A percentile compares a stretch with the other conserved stretches of the same genome.
These are phyloP conservation scores for Alternaria viburni DNA, from an alignment of 2,329 filamentous ascomycete genomes.

Conservation along the genomic window DNA sequence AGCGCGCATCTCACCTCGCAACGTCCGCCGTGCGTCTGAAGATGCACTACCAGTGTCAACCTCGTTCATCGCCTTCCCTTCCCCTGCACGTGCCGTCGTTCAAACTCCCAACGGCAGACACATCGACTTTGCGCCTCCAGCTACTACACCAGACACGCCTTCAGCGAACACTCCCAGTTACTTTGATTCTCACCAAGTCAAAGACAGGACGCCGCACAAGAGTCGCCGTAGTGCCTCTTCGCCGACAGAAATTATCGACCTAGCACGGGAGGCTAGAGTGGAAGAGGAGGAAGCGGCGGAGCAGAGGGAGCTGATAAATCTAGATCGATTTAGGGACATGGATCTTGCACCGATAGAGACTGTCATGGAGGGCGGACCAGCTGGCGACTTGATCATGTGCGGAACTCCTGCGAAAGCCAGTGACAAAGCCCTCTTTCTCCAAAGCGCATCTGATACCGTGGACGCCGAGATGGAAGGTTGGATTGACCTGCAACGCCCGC, in stretches of 20 bases:
- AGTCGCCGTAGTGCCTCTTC: constrained; percentile 27
- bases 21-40: constrained; percentile 1
- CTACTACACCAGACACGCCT: constrained; percentile 15
- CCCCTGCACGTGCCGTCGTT: background rate
- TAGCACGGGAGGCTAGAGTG: constrained; percentile 16
- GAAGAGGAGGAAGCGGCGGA: constrained; percentile 13
- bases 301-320: background rate
- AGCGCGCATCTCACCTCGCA: background rate
- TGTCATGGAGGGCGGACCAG: constrained; percentile 15
- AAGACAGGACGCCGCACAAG: constrained; percentile 20
- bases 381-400: constrained; percentile 24
- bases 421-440: background rate
- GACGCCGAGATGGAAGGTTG: background rate
- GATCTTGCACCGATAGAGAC: constrained; percentile 32
- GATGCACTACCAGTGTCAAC: background rate
- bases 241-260: constrained; percentile 26
- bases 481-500: background rate
- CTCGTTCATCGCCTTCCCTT: background rate
- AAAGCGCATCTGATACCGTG: background rate
- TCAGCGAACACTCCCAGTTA: constrained; percentile 25
- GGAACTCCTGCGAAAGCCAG: constrained; percentile 6
- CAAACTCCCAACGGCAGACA: constrained; percentile 5
- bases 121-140: constrained; percentile 9
- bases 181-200: constrained; percentile 23
- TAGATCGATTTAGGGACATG: constrained; percentile 22